phyloP scores from a whole-genome alignment of 169 alveolate genomes.

The Perkinsus chesapeaki region DNA sequence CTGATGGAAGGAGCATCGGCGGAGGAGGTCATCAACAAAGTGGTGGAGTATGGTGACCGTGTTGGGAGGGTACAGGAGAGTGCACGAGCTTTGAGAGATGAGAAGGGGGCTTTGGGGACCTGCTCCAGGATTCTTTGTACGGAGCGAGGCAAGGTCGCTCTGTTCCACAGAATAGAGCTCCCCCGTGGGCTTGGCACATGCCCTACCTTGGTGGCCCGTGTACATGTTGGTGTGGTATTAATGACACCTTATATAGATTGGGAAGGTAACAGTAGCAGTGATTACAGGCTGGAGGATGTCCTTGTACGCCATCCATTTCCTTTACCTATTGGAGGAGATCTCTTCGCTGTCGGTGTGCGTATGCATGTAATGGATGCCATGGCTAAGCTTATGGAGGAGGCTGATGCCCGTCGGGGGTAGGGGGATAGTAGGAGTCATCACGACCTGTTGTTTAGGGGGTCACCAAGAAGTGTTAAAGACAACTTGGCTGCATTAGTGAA shows the following conservation, averaged over 20 bases:
- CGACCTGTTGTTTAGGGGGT: not conserved
- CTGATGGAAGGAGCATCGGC: not conserved
- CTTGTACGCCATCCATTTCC: not conserved
- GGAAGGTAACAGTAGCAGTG: not conserved
- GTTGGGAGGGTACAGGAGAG: not conserved
- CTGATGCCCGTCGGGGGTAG: not conserved
- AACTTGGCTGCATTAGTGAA: not conserved
- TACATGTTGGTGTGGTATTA: not conserved
- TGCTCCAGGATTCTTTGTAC: not conserved
- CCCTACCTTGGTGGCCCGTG: not conserved
- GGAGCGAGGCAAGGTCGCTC: not conserved
- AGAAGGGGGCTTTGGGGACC: not conserved
- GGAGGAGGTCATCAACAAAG: not conserved
- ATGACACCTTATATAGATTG: not conserved
- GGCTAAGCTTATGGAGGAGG: not conserved
- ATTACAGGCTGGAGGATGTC: not conserved
- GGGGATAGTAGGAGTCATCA: not conserved
- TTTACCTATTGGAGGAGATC: not conserved
- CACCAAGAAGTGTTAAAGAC: not conserved
- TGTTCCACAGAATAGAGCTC: not conserved
- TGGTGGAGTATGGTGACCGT: not conserved
- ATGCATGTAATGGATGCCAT: not conserved
- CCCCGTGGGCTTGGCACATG: not conserved
- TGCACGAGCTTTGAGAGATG: not conserved
- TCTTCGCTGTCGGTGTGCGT: not conserved